Conservation (phyloP, 2,329 filamentous ascomycete genomes). For the Trichoderma sp. region DNA sequence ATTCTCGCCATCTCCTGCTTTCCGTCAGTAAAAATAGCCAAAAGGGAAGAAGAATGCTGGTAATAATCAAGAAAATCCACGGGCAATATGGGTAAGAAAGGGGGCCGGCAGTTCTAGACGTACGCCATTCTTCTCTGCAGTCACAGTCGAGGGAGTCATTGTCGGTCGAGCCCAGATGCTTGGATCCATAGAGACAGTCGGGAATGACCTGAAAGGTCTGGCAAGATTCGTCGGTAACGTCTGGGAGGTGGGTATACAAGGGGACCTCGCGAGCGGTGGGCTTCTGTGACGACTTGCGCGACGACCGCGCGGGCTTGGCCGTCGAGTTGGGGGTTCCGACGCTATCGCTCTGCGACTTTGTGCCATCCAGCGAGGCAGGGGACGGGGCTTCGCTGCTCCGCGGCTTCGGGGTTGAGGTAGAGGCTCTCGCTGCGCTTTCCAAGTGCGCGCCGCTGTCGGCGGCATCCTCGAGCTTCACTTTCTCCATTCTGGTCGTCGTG, state of each 20-base stretch:
- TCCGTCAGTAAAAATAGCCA: constrained; percentile 11
- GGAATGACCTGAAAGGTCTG: constrained; percentile 76
- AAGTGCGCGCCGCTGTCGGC: constrained; percentile 36
- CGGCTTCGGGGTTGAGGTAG: constrained; percentile 37
- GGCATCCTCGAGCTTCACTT: constrained; percentile 44
- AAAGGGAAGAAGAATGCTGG: neutral
- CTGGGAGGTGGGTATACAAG: constrained; percentile 71
- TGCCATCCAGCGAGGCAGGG: constrained; percentile 43
- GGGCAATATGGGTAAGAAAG: neutral
- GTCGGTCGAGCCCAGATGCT: constrained; percentile 86
- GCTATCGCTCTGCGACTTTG: constrained; percentile 48
- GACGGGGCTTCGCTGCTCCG: constrained; percentile 32
- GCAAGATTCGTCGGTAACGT: constrained; percentile 74
- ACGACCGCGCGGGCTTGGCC: constrained; percentile 63
- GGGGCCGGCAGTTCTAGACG: constrained; percentile 40
- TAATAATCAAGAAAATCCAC: constrained; percentile 2
- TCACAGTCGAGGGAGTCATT: constrained; percentile 91
- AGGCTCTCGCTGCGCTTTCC: constrained; percentile 42
- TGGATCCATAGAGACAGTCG: constrained; percentile 87
- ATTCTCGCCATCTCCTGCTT: constrained; percentile 62
- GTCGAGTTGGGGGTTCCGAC: constrained; percentile 46
- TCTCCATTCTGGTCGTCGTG: constrained; percentile 42
- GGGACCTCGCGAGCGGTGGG: constrained; percentile 57
- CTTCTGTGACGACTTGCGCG: constrained; percentile 70
- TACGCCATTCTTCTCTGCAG: constrained; percentile 92